Percentiles rank a stretch among this genome's conserved stretches.
Evolutionary conservation across 2,329 filamentous ascomycete genomes (phyloP).

Genomic region (Penicillium rolfsii): DNA sequence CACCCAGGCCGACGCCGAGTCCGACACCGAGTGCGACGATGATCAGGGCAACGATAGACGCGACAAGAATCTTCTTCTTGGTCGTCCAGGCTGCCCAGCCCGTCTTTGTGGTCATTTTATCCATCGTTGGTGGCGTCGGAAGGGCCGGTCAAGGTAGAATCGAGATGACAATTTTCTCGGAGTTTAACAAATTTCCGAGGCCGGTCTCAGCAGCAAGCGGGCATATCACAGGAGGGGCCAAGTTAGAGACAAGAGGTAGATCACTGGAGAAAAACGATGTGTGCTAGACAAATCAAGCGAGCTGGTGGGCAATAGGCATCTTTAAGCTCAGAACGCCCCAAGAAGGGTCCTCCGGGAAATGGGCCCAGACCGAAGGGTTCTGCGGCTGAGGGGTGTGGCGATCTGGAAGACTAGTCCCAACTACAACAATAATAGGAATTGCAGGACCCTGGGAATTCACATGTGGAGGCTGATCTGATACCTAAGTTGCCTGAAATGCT

Average conservation of each 20-base stretch:
- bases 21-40: constrained; percentile 57
- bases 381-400: constrained; percentile 19
- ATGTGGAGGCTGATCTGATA: constrained; percentile 2
- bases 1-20: constrained; percentile 60
- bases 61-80: constrained; percentile 41
- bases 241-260: background rate
- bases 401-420: constrained; percentile 5
- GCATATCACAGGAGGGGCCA: constrained; percentile 2
- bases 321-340: constrained; percentile 21
- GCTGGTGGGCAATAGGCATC: constrained; percentile 17
- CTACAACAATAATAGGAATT: background rate
- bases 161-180: background rate
- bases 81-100: constrained; percentile 35
- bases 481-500: background rate
- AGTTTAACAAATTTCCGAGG: background rate
- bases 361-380: background rate
- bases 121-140: background rate
- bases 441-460: constrained; percentile 6
- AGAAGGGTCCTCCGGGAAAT: background rate
- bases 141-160: background rate
- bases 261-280: constrained; percentile 1
- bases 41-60: constrained; percentile 28
- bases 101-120: constrained; percentile 23
- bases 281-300: constrained; percentile 10
- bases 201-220: constrained; percentile 3